These are phyloP conservation scores for Pseudogymnoascus sp. DNA, from an alignment of 2,329 filamentous ascomycete species.

Conservation along the genomic window DNA sequence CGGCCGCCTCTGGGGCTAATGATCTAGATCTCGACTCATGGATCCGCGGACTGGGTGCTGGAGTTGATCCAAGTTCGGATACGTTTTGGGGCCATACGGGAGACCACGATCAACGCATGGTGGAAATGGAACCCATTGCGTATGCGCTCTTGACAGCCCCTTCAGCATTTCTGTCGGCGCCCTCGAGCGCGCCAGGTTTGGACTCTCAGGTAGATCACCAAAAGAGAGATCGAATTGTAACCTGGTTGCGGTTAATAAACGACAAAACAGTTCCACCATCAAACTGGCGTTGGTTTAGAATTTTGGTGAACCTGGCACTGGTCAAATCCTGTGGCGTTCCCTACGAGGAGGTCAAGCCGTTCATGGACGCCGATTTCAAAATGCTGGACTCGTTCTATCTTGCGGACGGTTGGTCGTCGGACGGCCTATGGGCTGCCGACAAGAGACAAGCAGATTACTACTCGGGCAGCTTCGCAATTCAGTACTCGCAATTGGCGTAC, in stretches of 20 bases:
- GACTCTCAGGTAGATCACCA: slow-evolving; percentile 23
- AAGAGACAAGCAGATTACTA: slow-evolving; percentile 41
- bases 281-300: slow-evolving; percentile 46
- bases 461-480: slow-evolving; percentile 45
- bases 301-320: slow-evolving; percentile 40
- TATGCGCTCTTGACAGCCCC: slow-evolving; percentile 40
- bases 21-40: slow-evolving; percentile 11
- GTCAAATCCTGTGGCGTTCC: slow-evolving; percentile 34
- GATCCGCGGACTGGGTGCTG: slow-evolving; percentile 16
- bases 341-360: slow-evolving; percentile 25
- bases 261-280: slow-evolving; percentile 37
- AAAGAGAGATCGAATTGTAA: slow-evolving; percentile 30
- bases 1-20: background rate
- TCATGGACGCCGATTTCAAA: slow-evolving; percentile 35
- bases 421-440: slow-evolving; percentile 35
- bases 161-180: slow-evolving; percentile 23
- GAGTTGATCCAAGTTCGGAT: slow-evolving; percentile 24
- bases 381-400: slow-evolving; percentile 38
- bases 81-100: slow-evolving; percentile 41
- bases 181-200: background rate
- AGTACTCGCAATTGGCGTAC: slow-evolving; percentile 42
- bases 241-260: slow-evolving; percentile 37
- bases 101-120: slow-evolving; percentile 43
- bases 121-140: slow-evolving; percentile 43
- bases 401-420: slow-evolving; percentile 38